phyloP scores from a whole-genome alignment of 306 rosid genomes.

The Vachellia pachyceras region DNA sequence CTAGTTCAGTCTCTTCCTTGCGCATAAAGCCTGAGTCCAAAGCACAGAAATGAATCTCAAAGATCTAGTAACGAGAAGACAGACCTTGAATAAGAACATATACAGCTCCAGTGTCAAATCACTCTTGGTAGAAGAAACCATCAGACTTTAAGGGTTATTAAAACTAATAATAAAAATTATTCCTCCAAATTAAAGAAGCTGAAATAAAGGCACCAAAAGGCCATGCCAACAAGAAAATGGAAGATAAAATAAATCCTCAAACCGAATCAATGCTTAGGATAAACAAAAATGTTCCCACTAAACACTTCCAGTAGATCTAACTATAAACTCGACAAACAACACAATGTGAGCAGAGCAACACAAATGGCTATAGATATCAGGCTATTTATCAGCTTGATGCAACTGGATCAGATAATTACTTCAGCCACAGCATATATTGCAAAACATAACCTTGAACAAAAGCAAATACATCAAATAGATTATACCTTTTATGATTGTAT shows the following conservation, averaged over 20 bases:
- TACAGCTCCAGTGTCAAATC: background rate
- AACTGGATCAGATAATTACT: slow-evolving; percentile 21
- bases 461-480: slow-evolving; percentile 20
- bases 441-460: slow-evolving; percentile 11
- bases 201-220: slow-evolving; percentile 7
- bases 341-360: slow-evolving; percentile 24
- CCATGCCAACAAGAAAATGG: background rate
- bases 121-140: background rate
- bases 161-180: background rate
- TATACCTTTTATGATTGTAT: slow-evolving; percentile 78
- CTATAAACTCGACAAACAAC: background rate
- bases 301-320: background rate
- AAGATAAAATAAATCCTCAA: background rate
- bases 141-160: background rate
- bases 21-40: slow-evolving; percentile 50
- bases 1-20: slow-evolving; percentile 32
- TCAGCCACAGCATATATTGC: slow-evolving; percentile 1
- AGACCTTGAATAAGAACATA: background rate
- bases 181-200: background rate
- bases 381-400: slow-evolving; percentile 15
- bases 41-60: background rate
- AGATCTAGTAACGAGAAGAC: background rate
- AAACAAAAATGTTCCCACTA: background rate
- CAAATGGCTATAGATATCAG: slow-evolving; percentile 20
- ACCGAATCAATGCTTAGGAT: background rate